Percentiles rank a stretch among this genome's conserved stretches.
These are phyloP conservation scores for Mesotaenium endlicherianum DNA, from an alignment of 139 green algal genomes.

Conservation along the genomic window DNA sequence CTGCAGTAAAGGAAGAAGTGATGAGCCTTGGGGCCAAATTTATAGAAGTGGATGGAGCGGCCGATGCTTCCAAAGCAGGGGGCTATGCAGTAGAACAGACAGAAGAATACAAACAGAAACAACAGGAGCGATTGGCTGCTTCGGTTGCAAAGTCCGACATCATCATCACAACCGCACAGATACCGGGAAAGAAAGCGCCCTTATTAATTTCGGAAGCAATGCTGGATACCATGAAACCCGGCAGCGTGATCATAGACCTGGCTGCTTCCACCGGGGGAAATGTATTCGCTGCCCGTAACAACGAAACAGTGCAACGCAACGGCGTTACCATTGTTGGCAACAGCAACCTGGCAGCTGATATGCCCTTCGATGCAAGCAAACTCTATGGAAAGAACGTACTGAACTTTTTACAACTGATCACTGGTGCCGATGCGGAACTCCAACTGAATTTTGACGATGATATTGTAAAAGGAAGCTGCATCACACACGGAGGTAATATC, in stretches of 20 bases:
- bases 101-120: too few species aligned
- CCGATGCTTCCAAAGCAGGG: too few species aligned
- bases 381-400: constrained; percentile 89
- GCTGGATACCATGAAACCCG: constrained; percentile 45
- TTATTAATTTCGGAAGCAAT: constrained; percentile 71
- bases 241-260: constrained; percentile 79
- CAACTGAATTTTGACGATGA: constrained; percentile 37
- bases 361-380: constrained; percentile 72
- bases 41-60: too few species aligned
- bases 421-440: background rate
- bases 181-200: constrained; percentile 80
- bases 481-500: constrained; percentile 14
- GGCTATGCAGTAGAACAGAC: too few species aligned
- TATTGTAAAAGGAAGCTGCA: constrained; percentile 9
- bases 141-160: too few species aligned
- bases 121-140: too few species aligned
- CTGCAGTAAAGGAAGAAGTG: too few species aligned
- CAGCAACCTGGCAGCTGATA: constrained; percentile 80
- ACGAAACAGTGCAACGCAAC: constrained; percentile 53
- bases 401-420: constrained; percentile 52
- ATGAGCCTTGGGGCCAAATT: too few species aligned
- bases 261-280: constrained; percentile 80
- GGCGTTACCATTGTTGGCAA: constrained; percentile 81
- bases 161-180: constrained; percentile 85
- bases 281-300: constrained; percentile 62